Percentiles rank a stretch among this genome's conserved stretches.
These are phyloP conservation scores for Theileria orientalis DNA, from an alignment of 169 alveolate species.

Conservation along the genomic window DNA sequence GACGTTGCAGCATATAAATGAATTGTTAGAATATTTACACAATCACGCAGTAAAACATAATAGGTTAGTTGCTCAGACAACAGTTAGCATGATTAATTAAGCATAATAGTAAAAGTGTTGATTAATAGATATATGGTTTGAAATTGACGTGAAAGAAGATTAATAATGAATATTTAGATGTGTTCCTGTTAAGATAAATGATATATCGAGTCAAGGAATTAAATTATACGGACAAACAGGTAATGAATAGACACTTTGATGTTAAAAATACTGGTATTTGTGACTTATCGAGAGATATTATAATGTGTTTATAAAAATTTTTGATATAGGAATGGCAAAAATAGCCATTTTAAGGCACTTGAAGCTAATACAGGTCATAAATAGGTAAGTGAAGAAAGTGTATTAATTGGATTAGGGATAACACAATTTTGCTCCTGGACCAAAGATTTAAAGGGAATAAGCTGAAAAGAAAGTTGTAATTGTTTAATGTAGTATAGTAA, in stretches of 20 bases:
- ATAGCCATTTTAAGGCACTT: slow-evolving; percentile 46
- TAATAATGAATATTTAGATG: slow-evolving; percentile 19
- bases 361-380: slow-evolving; percentile 42
- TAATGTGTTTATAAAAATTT: neutral
- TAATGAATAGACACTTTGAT: too few species aligned
- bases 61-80: too few species aligned
- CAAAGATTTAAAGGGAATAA: slow-evolving; percentile 22
- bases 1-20: slow-evolving; percentile 68
- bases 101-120: too few species aligned
- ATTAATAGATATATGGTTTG: too few species aligned
- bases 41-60: slow-evolving; percentile 68
- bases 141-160: too few species aligned
- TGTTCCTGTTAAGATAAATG: slow-evolving; percentile 53
- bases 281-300: neutral
- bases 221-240: slow-evolving; percentile 65
- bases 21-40: slow-evolving; percentile 55
- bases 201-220: slow-evolving; percentile 45
- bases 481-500: neutral
- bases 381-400: slow-evolving; percentile 11
- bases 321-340: slow-evolving; percentile 36
- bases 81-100: too few species aligned
- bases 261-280: too few species aligned
- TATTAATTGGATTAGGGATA: slow-evolving; percentile 22
- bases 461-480: neutral
- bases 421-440: slow-evolving; percentile 48